Base-by-base conservation (phyloP, 768 basidiomycete species). In the Mycena amicta region DNA sequence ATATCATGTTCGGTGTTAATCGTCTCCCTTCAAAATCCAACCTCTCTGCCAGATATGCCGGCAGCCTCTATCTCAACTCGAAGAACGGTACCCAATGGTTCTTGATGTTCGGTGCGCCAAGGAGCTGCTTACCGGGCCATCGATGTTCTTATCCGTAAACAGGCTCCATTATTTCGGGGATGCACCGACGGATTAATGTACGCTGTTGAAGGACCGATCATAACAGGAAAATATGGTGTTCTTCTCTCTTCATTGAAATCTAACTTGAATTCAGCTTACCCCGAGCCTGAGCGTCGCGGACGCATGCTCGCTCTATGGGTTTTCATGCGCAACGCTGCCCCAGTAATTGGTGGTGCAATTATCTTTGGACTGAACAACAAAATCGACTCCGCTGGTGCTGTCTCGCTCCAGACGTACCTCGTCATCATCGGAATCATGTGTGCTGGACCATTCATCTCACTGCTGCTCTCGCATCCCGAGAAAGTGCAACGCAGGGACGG, bases 361-460 rank as follows among this genome's bases (percentile, higher is more conserved):
- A 73, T 73, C 27, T 73, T 73, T 33, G 71, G 65, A 2, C 66
- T 73, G 41, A 73, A 73, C 58, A 53, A 66, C 45, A 46, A 53
- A 15, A 63, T 64, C 11, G 68, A 73, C 60, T 69, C 72, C 2
- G 41, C 64, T 22, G 72, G 72, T 23, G 71, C 56, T n/a, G 72
- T 73, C 1, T 72, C 71, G 1, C 68, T 73, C 29, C n/a, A 68
- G 18, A 73, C 72, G 1, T 73, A 72, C 54, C 53, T 73, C 15
- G 69, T 66, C n/a, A 72, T 73, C 53, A 73, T 73, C 50, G 72
- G 72, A 2, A 72, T 73, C 31, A 72, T 73, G 72, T 73, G 72
- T 54, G 71, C 70, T 16, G 72, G 72, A 12, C 72, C 72, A 4
- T 73, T 73, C 57, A 68, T 73, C 33, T 53, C 71, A 2, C 57